Base-by-base conservation (phyloP, 2,329 filamentous ascomycete species). In the Ascochyta viciae-villosae region DNA sequence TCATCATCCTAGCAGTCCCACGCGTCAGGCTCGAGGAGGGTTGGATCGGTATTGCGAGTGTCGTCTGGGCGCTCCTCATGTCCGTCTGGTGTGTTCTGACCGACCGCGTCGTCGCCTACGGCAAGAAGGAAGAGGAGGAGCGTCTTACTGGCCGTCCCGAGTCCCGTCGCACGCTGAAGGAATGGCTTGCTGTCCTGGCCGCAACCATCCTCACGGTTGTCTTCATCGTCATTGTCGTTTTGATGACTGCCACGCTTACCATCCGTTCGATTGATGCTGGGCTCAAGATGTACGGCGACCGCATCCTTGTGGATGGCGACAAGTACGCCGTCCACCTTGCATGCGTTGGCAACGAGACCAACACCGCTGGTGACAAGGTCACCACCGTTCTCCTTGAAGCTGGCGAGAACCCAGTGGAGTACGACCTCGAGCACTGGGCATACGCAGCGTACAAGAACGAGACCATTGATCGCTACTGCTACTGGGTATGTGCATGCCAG, bases 91-190 rank as follows among this genome's bases (percentile, higher is more conserved):
- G 89, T 23, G 81, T 97, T 19, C 68, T 89, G 8, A 90, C 89
- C 7, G 94, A 96, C 70, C 84, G 89, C 43, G 87, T 90, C 4
- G 95, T 99, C 8, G 85, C 89, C 68, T 96, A 92, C 89, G 95
- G 94, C 53, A 98, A 98, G 77, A 83, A 82, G 1, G 92, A 97
- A 68, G 95, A 98, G 74, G 95, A 99, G 73, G 89, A 96, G 74
- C 87, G 95, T 24, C 81, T 98, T 19, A 98, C 94, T 0, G 95
- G 95, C 10, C 89, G 94, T 13, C 85, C 89, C 27, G 94, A 99
- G 78, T 92, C 89, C 10, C 86, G 93, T 23, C 87, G 93, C 26
- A 90, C 92, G 0, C 76, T 97, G 5, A 79, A 84, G 38, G 92
- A 98, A 78, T 98, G 95, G 94, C 77, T 87, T 5, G 89, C 88